Evolutionary conservation across 2,329 filamentous ascomycete genomes (phyloP).

Genomic region (Epichloe coenophiala): DNA sequence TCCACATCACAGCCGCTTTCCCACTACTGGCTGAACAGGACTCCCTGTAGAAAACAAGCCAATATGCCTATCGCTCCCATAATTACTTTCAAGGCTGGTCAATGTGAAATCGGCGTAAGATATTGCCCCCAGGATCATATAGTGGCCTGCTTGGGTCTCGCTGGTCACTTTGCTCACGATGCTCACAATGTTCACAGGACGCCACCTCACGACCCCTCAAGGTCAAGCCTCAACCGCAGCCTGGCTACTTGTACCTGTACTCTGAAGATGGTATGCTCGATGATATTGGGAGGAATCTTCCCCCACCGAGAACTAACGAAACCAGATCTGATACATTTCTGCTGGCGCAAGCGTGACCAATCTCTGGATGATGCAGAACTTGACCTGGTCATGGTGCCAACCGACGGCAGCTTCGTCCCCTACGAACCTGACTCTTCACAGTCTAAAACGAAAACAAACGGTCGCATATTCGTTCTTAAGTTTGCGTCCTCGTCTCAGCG

Average conservation of each 20-base stretch:
- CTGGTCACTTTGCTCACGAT: constrained; percentile 8
- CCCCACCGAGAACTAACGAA: background rate
- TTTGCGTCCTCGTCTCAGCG: constrained; percentile 86
- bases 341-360: constrained; percentile 75
- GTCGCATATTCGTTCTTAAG: constrained; percentile 84
- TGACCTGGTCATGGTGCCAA: constrained; percentile 87
- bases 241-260: constrained; percentile 87
- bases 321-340: constrained; percentile 85
- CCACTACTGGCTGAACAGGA: background rate
- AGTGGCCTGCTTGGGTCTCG: background rate
- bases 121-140: background rate
- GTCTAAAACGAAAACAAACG: constrained; percentile 56
- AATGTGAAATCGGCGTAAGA: constrained; percentile 70
- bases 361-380: constrained; percentile 62
- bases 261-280: constrained; percentile 60
- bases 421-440: constrained; percentile 51
- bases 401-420: constrained; percentile 74
- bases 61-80: constrained; percentile 72
- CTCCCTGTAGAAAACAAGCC: constrained; percentile 1
- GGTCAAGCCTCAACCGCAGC: constrained; percentile 57
- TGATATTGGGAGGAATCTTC: background rate
- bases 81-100: constrained; percentile 93
- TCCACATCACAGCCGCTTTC: background rate
- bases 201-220: constrained; percentile 37
- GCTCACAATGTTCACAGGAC: constrained; percentile 1